These are phyloP conservation scores for Alternaria incomplexa DNA, from an alignment of 2,329 filamentous ascomycete genomes.

Conservation along the genomic window DNA sequence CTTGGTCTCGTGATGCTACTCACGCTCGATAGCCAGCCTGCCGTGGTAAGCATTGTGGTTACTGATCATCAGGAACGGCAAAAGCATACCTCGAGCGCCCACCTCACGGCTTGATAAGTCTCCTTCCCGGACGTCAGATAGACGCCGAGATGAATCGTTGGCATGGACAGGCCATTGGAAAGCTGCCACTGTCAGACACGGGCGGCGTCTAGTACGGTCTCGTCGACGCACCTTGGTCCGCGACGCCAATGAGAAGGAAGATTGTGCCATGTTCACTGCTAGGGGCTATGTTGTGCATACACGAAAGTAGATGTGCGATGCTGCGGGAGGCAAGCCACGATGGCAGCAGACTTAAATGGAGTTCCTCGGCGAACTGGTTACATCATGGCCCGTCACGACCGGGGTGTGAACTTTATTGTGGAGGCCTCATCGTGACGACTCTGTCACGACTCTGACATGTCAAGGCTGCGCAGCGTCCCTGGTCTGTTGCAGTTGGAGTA, in stretches of 20 bases:
- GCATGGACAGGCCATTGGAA: conserved; percentile 70
- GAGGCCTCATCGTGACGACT: conserved; percentile 7
- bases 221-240: conserved; percentile 46
- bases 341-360: conserved; percentile 25
- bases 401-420: conserved; percentile 6
- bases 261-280: conserved; percentile 37
- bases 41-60: conserved; percentile 23
- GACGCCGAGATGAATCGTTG: conserved; percentile 74
- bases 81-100: conserved; percentile 59
- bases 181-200: conserved; percentile 38
- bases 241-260: conserved; percentile 51
- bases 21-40: conserved; percentile 56
- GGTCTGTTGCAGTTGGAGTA: conserved; percentile 17
- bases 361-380: conserved; percentile 35
- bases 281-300: conserved; percentile 16
- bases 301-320: conserved; percentile 32
- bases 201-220: conserved; percentile 6
- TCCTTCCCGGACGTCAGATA: conserved; percentile 72
- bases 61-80: conserved; percentile 18
- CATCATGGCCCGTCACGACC: conserved; percentile 31
- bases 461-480: conserved; percentile 16
- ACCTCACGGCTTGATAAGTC: conserved; percentile 63
- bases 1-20: conserved; percentile 26
- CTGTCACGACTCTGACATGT: not conserved
- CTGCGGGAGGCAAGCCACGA: conserved; percentile 28